phyloP scores from a whole-genome alignment of 371 early-diverging fungal species.

The Haplosporangium sp. region DNA sequence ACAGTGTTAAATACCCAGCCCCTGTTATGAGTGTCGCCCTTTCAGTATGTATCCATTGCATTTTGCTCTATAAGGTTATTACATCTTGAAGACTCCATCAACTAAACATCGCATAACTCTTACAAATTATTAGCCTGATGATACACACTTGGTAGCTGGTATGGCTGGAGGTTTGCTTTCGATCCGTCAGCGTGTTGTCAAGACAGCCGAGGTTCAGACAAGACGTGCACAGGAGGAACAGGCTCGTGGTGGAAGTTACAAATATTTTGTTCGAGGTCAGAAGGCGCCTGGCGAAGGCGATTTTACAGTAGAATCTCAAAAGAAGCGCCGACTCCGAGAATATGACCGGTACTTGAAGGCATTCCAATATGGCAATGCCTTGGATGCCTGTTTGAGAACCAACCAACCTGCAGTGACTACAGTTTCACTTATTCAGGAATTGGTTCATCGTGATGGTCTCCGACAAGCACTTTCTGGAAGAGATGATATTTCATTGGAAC shows the following conservation, averaged over 20 bases:
- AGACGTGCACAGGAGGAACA: slow-evolving; percentile 61
- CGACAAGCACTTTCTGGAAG: slow-evolving; percentile 84
- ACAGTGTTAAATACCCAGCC: slow-evolving; percentile 91
- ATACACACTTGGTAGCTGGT: slow-evolving; percentile 91
- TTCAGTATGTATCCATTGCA: slow-evolving; percentile 63
- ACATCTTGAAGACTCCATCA: too few species aligned
- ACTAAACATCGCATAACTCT: too few species aligned
- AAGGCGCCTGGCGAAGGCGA: slow-evolving; percentile 65
- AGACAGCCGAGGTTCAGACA: slow-evolving; percentile 63
- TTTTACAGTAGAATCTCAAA: slow-evolving; percentile 74
- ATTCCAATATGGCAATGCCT: slow-evolving; percentile 89
- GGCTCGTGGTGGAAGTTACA: slow-evolving; percentile 68
- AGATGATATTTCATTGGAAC: slow-evolving; percentile 87
- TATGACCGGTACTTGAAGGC: slow-evolving; percentile 85
- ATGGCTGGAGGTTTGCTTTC: slow-evolving; percentile 93
- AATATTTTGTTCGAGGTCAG: slow-evolving; percentile 81
- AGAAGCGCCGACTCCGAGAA: slow-evolving; percentile 69
- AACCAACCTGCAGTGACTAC: slow-evolving; percentile 68
- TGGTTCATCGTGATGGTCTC: slow-evolving; percentile 88
- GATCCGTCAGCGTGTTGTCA: slow-evolving; percentile 81
- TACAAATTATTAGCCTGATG: slow-evolving; percentile 69
- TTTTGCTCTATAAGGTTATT: background rate
- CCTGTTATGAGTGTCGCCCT: slow-evolving; percentile 88
- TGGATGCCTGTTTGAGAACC: slow-evolving; percentile 76
- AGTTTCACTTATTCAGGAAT: slow-evolving; percentile 86